Conservation (phyloP, 140 eudicot species). For the Bidens hawaiensis region DNA sequence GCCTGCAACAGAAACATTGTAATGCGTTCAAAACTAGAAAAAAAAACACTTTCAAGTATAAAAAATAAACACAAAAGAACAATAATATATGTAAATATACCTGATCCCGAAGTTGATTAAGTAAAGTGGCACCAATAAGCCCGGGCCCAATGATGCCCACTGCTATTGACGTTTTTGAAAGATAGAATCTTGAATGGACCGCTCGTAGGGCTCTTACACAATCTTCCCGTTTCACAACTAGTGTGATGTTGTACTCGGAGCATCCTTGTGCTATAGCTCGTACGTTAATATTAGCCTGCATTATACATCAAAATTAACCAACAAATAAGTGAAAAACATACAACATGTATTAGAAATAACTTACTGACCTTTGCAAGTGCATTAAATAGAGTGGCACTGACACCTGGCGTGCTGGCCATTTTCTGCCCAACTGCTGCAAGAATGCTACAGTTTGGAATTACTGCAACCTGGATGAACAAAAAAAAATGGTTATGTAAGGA, state of each 20-base stretch:
- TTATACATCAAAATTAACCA: background rate
- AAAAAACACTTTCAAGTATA: no score
- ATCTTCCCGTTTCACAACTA: conserved; percentile 84
- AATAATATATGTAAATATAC: conserved; percentile 32
- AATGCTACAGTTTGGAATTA: conserved; percentile 89
- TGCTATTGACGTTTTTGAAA: conserved; percentile 86
- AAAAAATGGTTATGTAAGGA: conserved; percentile 2
- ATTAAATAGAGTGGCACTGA: conserved; percentile 90
- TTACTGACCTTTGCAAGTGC: conserved; percentile 86
- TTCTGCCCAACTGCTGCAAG: conserved; percentile 97
- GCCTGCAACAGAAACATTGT: conserved; percentile 44
- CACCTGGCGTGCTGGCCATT: conserved; percentile 99
- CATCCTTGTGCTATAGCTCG: conserved; percentile 99
- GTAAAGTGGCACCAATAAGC: conserved; percentile 90
- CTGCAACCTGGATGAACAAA: conserved; percentile 55
- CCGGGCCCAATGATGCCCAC: conserved; percentile 98
- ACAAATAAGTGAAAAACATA: background rate
- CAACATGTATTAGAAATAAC: conserved; percentile 2
- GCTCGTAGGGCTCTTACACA: conserved; percentile 90
- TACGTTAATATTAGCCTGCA: conserved; percentile 88
- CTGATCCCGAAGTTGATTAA: conserved; percentile 92
- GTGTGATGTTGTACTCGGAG: conserved; percentile 90
- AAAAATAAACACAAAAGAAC: background rate
- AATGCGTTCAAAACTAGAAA: no score
- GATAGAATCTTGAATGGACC: conserved; percentile 92